These are phyloP conservation scores for Russula griseocarnosa DNA, from an alignment of 768 basidiomycete species.

Conservation along the genomic window DNA sequence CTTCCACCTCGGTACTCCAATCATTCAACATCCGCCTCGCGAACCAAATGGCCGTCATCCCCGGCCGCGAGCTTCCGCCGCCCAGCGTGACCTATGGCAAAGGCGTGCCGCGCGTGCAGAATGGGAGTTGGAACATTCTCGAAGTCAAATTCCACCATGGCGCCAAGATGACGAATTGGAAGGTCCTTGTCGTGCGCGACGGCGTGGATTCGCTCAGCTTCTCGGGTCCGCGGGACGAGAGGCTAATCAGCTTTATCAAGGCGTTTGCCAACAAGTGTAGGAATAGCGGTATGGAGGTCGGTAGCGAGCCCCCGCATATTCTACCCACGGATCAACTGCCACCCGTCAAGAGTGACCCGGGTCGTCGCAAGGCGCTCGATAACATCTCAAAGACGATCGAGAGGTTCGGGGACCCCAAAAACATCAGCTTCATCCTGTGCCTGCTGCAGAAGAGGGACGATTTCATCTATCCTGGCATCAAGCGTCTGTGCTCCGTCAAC, in stretches of 20 bases:
- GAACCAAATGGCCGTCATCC: constrained; percentile 56
- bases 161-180: constrained; percentile 54
- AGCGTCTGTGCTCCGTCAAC: constrained; percentile 68
- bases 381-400: constrained; percentile 37
- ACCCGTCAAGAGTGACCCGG: constrained; percentile 38
- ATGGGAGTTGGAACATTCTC: constrained; percentile 76
- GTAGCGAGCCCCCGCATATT: constrained; percentile 37
- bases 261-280: constrained; percentile 55
- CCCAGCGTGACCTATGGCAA: constrained; percentile 58
- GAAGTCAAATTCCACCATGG: constrained; percentile 63
- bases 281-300: constrained; percentile 55
- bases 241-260: constrained; percentile 43
- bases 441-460: constrained; percentile 65
- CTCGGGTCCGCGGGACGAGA: constrained; percentile 41
- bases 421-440: constrained; percentile 66
- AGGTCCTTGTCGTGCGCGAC: constrained; percentile 62
- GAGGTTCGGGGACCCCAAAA: constrained; percentile 29
- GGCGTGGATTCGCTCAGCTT: constrained; percentile 37
- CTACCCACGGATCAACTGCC: constrained; percentile 35
- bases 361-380: constrained; percentile 44
- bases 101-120: constrained; percentile 40
- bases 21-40: constrained; percentile 59
- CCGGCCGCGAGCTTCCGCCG: constrained; percentile 58
- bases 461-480: constrained; percentile 76
- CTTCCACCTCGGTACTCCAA: constrained; percentile 36